Percentiles rank a stretch among this genome's conserved stretches.
These are phyloP conservation scores for Neurospora sp. DNA, from an alignment of 495 filamentous ascomycete species.

Conservation along the genomic window DNA sequence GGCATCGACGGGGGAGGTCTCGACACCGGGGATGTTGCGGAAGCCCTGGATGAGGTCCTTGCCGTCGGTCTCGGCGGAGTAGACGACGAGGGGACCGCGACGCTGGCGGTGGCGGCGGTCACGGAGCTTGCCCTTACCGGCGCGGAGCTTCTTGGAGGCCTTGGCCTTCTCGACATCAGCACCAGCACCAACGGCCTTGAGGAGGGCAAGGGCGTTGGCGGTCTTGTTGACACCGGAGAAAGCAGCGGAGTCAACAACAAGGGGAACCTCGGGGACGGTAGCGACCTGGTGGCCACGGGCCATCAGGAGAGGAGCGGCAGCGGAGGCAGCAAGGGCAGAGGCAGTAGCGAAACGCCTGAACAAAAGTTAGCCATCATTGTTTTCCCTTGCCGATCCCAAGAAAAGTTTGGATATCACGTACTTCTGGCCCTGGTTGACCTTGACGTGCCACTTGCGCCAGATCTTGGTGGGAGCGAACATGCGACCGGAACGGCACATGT, in stretches of 20 bases:
- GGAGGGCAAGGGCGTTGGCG: slow-evolving; percentile 71
- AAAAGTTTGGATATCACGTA: slow-evolving; percentile 29
- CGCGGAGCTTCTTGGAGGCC: slow-evolving; percentile 84
- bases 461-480: slow-evolving; percentile 99
- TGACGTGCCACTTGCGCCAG: slow-evolving; percentile 99
- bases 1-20: slow-evolving; percentile 88
- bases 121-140: slow-evolving; percentile 96
- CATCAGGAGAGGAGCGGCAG: slow-evolving; percentile 83
- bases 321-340: slow-evolving; percentile 93
- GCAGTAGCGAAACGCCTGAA: slow-evolving; percentile 88
- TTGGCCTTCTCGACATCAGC: slow-evolving; percentile 88
- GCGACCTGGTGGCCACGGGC: slow-evolving; percentile 94
- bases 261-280: slow-evolving; percentile 87
- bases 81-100: slow-evolving; percentile 92
- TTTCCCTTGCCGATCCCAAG: background rate
- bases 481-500: slow-evolving; percentile 98
- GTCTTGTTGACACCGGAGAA: slow-evolving; percentile 73
- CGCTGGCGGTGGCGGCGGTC: slow-evolving; percentile 92
- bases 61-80: slow-evolving; percentile 86
- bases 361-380: slow-evolving; percentile 6
- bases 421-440: slow-evolving; percentile 97
- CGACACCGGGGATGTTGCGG: slow-evolving; percentile 97
- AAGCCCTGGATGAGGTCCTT: slow-evolving; percentile 84
- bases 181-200: slow-evolving; percentile 82
- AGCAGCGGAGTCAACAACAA: slow-evolving; percentile 82